phyloP scores from a whole-genome alignment of 2,329 filamentous ascomycete species.

The Claviceps humidiphila region DNA sequence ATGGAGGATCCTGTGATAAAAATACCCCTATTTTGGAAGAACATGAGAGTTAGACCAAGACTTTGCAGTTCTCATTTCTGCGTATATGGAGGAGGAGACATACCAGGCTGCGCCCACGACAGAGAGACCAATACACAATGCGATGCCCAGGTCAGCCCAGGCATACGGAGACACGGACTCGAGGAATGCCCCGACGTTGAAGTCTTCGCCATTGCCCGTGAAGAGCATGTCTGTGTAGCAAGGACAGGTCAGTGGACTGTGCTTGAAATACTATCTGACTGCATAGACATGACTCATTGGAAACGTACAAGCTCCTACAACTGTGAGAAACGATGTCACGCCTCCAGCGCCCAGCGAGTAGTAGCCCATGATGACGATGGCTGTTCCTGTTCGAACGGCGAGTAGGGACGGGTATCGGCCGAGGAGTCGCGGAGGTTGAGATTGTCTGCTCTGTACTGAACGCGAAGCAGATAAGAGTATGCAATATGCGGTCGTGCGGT shows the following conservation, averaged over 20 bases:
- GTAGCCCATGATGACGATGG: conserved; percentile 49
- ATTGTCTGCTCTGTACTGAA: neutral
- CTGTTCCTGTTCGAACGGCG: neutral
- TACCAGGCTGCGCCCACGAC: conserved; percentile 97
- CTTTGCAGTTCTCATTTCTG: neutral
- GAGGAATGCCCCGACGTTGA: conserved; percentile 94
- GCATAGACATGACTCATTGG: neutral
- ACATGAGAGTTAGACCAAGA: neutral
- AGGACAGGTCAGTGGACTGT: neutral
- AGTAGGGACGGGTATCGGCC: neutral
- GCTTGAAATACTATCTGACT: neutral
- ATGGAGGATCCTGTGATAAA: conserved; percentile 98
- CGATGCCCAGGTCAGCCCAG: conserved; percentile 85
- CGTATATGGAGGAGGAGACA: neutral
- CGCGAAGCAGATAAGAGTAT: neutral
- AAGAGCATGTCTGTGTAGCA: conserved; percentile 81
- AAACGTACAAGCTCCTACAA: conserved; percentile 66
- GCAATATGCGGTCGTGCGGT: too few species aligned
- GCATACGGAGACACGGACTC: conserved; percentile 88
- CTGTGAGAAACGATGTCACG: conserved; percentile 51
- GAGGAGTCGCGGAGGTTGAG: neutral
- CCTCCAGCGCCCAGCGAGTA: conserved; percentile 57
- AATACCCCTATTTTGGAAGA: conserved; percentile 60
- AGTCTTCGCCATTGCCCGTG: conserved; percentile 86
- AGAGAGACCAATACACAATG: conserved; percentile 87